Evolutionary conservation across 768 basidiomycete genomes (phyloP).

Genomic region (Phanerochaete carnosa): DNA sequence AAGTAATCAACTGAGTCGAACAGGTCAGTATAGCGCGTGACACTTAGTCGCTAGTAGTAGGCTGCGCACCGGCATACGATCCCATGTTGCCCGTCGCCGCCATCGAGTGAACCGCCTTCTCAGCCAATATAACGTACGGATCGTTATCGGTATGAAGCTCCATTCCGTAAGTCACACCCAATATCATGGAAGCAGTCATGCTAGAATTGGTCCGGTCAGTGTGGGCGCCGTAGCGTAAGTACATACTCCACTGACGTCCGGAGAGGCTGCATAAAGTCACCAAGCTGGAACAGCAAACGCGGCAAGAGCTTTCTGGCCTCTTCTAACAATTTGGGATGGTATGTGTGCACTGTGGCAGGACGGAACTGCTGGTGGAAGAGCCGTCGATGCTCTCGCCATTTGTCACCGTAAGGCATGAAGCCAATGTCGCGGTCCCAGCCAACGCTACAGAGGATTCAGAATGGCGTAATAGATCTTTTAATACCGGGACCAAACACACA

Average conservation of each 20-base stretch:
- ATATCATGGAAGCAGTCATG: slow-evolving; percentile 1
- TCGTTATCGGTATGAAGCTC: background rate
- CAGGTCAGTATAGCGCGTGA: background rate
- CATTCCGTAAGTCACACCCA: slow-evolving; percentile 8
- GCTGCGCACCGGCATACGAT: slow-evolving; percentile 1
- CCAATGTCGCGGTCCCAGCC: slow-evolving; percentile 8
- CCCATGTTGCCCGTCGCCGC: slow-evolving; percentile 1
- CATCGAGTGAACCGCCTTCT: background rate
- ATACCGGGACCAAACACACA: background rate
- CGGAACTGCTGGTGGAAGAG: slow-evolving; percentile 13
- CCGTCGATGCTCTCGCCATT: slow-evolving; percentile 8
- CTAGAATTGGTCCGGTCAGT: background rate
- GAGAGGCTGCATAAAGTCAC: background rate
- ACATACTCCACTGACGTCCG: background rate
- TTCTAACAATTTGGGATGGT: background rate
- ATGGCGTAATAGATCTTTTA: background rate
- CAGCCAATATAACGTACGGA: background rate
- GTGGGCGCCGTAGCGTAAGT: background rate
- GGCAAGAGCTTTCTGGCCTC: background rate
- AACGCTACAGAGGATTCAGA: background rate
- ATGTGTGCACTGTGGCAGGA: background rate
- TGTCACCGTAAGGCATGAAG: slow-evolving; percentile 5
- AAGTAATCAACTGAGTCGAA: slow-evolving; percentile 5
- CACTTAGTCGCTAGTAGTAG: background rate
- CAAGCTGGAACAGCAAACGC: background rate